Conservation (phyloP, 352 stramenopile genomes). For the Plasmopara halstedii region DNA sequence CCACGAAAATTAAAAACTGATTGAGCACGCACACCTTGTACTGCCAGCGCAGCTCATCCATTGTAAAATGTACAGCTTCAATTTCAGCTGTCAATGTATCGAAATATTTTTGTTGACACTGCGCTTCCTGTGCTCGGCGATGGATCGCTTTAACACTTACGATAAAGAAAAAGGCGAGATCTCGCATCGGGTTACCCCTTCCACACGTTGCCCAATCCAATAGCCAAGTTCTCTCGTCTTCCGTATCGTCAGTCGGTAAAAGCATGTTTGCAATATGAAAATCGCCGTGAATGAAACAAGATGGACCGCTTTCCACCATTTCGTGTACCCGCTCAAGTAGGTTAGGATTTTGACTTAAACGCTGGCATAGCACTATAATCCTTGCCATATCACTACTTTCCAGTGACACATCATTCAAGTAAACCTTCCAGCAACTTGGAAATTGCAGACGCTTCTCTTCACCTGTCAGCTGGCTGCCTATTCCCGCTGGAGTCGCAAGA, state of each 20-base stretch:
- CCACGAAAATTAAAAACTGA: constrained; percentile 76
- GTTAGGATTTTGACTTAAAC: constrained; percentile 32
- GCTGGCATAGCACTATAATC: constrained; percentile 36
- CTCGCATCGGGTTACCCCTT: constrained; percentile 62
- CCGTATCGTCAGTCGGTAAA: constrained; percentile 22
- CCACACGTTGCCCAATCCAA: constrained; percentile 79
- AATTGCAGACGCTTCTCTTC: constrained; percentile 63
- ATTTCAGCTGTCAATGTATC: constrained; percentile 19
- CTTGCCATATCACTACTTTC: constrained; percentile 16
- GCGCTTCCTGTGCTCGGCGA: constrained; percentile 30
- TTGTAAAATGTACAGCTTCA: constrained; percentile 13
- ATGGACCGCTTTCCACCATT: constrained; percentile 38
- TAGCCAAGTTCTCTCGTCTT: constrained; percentile 44
- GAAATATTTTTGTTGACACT: constrained; percentile 37
- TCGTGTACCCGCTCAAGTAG: constrained; percentile 41
- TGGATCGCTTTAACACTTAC: constrained; percentile 52
- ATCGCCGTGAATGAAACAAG: constrained; percentile 70
- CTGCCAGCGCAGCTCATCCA: constrained; percentile 36
- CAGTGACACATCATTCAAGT: constrained; percentile 43
- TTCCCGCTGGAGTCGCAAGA: constrained; percentile 45
- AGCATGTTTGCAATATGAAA: constrained; percentile 80
- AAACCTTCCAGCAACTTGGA: constrained; percentile 41
- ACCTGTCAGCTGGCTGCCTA: constrained; percentile 54
- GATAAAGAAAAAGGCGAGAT: constrained; percentile 80
- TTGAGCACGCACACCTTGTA: constrained; percentile 71